Evolutionary conservation across 371 early-diverging fungal genomes (phyloP).

Genomic region (Funneliformis caledonium): DNA sequence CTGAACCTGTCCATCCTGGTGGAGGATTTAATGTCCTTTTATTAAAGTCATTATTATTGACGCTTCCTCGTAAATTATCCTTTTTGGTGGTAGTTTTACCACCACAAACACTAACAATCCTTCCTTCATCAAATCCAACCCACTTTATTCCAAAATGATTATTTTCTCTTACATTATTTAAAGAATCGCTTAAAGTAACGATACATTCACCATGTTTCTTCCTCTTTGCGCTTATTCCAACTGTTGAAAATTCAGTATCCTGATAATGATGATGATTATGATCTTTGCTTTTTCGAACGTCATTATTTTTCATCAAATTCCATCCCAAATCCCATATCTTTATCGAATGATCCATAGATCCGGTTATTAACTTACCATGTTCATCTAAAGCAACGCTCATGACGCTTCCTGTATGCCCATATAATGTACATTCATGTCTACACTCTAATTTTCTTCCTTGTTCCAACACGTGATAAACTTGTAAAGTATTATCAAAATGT

Average conservation of each 20-base stretch:
- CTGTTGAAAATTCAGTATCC: not conserved
- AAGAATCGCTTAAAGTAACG: slow-evolving; percentile 16
- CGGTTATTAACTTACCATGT: slow-evolving; percentile 29
- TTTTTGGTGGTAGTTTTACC: not conserved
- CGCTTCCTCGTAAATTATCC: not conserved
- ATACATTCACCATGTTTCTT: slow-evolving; percentile 29
- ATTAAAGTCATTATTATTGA: not conserved
- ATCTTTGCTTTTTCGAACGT: not conserved
- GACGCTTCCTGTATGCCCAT: slow-evolving; percentile 53
- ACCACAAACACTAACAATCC: slow-evolving; percentile 29
- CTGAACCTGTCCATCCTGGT: slow-evolving; percentile 15
- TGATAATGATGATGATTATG: not conserved
- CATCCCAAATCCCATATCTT: slow-evolving; percentile 37
- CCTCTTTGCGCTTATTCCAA: slow-evolving; percentile 14
- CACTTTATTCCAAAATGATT: slow-evolving; percentile 14
- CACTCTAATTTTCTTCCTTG: slow-evolving; percentile 43
- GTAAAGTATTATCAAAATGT: slow-evolving; percentile 57
- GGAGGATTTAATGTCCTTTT: not conserved
- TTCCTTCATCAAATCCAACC: slow-evolving; percentile 35
- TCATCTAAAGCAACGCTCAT: slow-evolving; percentile 23
- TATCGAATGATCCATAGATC: slow-evolving; percentile 31
- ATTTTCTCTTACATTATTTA: not conserved
- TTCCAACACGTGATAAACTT: slow-evolving; percentile 48
- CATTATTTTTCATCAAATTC: slow-evolving; percentile 2
- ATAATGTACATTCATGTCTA: slow-evolving; percentile 47